Percentiles rank a stretch among this genome's conserved stretches.
Evolutionary conservation across 116 monocot genomes (phyloP).

Genomic region (Dioscorea cayenensis): DNA sequence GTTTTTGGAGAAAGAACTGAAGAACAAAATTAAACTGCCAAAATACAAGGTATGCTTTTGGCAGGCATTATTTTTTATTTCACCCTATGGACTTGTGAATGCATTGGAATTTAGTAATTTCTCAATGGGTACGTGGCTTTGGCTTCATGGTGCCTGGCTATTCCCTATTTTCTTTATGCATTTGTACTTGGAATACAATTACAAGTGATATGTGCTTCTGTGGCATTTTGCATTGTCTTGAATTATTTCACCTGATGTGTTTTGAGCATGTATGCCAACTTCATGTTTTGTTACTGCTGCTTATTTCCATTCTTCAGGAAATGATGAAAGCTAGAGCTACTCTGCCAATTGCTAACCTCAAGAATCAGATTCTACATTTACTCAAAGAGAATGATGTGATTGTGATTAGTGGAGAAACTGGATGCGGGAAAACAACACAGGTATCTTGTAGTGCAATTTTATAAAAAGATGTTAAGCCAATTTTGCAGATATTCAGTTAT

Average conservation of each 20-base stretch:
- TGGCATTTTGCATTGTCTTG: background rate
- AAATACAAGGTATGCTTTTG: constrained; percentile 54
- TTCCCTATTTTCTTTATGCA: background rate
- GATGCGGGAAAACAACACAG: constrained; percentile 98
- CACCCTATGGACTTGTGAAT: background rate
- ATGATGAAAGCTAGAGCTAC: constrained; percentile 73
- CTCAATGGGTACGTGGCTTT: background rate
- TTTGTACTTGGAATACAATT: too few species aligned
- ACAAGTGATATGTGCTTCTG: too few species aligned
- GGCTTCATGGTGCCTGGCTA: background rate
- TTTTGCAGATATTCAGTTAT: background rate
- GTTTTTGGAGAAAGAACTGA: constrained; percentile 45
- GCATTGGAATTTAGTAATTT: background rate
- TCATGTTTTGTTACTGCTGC: constrained; percentile 5
- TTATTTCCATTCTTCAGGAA: constrained; percentile 30
- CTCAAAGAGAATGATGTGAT: constrained; percentile 73
- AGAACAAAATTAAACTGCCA: constrained; percentile 55
- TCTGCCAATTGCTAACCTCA: constrained; percentile 76
- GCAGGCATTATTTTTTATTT: background rate
- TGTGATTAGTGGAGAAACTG: constrained; percentile 95
- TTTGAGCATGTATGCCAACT: background rate
- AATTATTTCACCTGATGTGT: background rate
- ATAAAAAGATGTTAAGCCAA: background rate
- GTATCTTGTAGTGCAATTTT: constrained; percentile 21
- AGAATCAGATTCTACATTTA: constrained; percentile 47